phyloP scores from a whole-genome alignment of 2,329 filamentous ascomycete genomes.

The Ambrosiella xylebori region DNA sequence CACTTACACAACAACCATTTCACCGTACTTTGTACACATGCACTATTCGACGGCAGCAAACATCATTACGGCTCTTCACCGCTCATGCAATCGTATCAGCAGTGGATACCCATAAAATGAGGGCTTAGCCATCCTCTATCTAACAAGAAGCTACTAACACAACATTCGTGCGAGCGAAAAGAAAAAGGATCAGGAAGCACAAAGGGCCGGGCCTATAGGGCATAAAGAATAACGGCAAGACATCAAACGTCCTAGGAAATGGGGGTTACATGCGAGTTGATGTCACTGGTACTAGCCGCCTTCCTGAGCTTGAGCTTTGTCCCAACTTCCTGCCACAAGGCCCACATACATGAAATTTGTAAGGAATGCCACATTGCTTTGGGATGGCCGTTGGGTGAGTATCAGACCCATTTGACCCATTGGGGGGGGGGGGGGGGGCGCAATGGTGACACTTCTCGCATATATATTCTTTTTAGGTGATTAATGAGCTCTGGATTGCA shows the following conservation, averaged over 20 bases:
- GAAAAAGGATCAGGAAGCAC: no score
- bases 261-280: not conserved
- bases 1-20: not conserved
- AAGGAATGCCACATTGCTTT: no score
- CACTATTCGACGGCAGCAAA: not conserved
- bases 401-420: no score
- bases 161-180: no score
- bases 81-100: not conserved
- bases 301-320: not conserved
- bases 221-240: not conserved
- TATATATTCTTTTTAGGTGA: no score
- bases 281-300: not conserved
- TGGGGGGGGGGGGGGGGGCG: no score
- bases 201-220: not conserved
- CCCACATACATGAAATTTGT: not conserved
- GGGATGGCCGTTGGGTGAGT: no score
- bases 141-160: not conserved
- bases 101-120: not conserved
- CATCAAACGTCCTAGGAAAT: not conserved
- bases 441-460: no score
- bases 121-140: not conserved
- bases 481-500: no score
- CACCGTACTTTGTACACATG: not conserved
- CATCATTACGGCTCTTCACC: not conserved
- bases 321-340: not conserved